These are phyloP conservation scores for Tylopilus sp. DNA, from an alignment of 1,284 basidiomycete species.

Conservation along the genomic window DNA sequence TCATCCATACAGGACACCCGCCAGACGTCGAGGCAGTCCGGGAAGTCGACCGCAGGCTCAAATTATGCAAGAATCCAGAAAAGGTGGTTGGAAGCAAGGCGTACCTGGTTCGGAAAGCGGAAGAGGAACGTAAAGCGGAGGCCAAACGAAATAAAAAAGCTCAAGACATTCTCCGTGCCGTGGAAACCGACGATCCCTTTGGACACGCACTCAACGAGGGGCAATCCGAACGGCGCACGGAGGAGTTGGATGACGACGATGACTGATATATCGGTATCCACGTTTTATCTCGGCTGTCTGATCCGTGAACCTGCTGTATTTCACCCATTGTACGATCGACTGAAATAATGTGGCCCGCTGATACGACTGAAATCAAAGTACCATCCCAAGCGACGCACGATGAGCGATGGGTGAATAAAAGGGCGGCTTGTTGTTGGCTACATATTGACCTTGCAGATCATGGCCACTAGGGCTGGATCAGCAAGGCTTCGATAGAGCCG, in stretches of 20 bases:
- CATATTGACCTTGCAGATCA: conserved; percentile 59
- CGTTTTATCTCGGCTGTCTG: not conserved
- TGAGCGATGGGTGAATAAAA: conserved; percentile 20
- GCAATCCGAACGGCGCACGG: conserved; percentile 23
- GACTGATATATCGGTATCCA: conserved; percentile 21
- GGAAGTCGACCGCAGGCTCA: conserved; percentile 81
- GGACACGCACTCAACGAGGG: conserved; percentile 46
- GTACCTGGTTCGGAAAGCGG: conserved; percentile 61
- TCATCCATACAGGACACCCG: conserved; percentile 54
- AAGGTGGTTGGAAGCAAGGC: conserved; percentile 85
- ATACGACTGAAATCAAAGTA: not conserved
- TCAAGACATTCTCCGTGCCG: conserved; percentile 47
- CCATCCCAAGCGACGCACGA: conserved; percentile 23
- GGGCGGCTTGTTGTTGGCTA: conserved; percentile 50
- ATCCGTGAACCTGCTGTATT: not conserved
- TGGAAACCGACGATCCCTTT: conserved; percentile 62
- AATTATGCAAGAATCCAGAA: conserved; percentile 88
- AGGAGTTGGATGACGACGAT: conserved; percentile 54
- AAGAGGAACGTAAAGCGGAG: conserved; percentile 60
- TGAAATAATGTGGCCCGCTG: conserved; percentile 26
- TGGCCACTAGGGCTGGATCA: conserved; percentile 35
- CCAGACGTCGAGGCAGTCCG: conserved; percentile 81
- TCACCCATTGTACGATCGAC: conserved; percentile 1
- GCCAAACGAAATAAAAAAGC: conserved; percentile 67
- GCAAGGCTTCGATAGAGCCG: conserved; percentile 69